These are phyloP conservation scores for Colletotrichum somersetense DNA, from an alignment of 2,329 filamentous ascomycete species.

Conservation along the genomic window DNA sequence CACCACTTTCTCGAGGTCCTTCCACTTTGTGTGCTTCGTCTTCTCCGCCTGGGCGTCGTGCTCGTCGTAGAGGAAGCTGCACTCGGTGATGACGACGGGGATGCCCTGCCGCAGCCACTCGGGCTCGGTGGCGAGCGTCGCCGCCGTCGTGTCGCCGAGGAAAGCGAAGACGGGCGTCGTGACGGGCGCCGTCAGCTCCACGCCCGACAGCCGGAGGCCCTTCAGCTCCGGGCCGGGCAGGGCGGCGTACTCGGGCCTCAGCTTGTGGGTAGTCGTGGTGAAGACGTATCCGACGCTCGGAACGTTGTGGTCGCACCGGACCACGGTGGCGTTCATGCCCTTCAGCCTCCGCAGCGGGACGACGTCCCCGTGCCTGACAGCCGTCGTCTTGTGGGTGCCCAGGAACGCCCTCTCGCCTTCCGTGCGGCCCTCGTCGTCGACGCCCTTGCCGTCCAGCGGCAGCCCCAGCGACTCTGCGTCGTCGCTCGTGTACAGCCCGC, in stretches of 20 bases:
- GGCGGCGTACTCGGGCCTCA: constrained; percentile 54
- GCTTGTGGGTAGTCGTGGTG: constrained; percentile 52
- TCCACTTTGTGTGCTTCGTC: constrained; percentile 63
- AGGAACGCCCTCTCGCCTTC: constrained; percentile 46
- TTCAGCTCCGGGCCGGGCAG: constrained; percentile 54
- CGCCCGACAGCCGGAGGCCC: constrained; percentile 53
- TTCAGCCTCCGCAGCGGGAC: constrained; percentile 53
- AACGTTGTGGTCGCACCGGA: constrained; percentile 61
- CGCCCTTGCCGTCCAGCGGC: constrained; percentile 39
- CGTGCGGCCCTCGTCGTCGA: constrained; percentile 41
- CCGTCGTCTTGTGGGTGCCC: constrained; percentile 56
- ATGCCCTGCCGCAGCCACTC: constrained; percentile 56
- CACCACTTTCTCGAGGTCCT: constrained; percentile 59
- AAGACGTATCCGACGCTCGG: constrained; percentile 64
- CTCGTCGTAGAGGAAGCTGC: constrained; percentile 60
- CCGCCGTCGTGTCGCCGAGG: constrained; percentile 60
- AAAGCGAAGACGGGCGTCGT: constrained; percentile 60
- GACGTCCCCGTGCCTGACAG: constrained; percentile 51
- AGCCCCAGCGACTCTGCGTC: constrained; percentile 44
- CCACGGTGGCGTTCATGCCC: constrained; percentile 56
- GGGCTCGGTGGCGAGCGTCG: constrained; percentile 54
- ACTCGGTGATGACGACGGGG: constrained; percentile 63
- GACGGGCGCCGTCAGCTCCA: constrained; percentile 55
- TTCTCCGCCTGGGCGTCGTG: constrained; percentile 58
- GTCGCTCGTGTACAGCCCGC: constrained; percentile 51